Percentiles rank a stretch among this genome's conserved stretches.
Evolutionary conservation across 2,329 filamentous ascomycete species (phyloP).

Genomic region (Boeremia exigua): DNA sequence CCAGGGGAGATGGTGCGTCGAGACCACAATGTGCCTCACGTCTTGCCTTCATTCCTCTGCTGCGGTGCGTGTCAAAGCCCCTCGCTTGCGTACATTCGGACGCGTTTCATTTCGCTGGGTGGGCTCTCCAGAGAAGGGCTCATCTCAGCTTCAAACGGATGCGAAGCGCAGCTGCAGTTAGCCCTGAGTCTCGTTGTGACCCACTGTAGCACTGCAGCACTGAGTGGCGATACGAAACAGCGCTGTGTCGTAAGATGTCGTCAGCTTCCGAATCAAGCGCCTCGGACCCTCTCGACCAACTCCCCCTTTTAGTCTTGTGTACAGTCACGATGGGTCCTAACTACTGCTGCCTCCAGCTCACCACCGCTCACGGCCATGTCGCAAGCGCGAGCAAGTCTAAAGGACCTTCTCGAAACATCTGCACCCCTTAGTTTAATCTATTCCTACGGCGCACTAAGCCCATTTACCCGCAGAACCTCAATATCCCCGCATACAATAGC

Average conservation of each 20-base stretch:
- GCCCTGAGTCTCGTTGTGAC: constrained; percentile 23
- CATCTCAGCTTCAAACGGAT: constrained; percentile 20
- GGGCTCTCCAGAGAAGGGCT: background rate
- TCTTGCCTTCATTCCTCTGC: constrained; percentile 14
- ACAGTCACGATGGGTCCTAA: constrained; percentile 25
- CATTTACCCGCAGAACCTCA: constrained; percentile 25
- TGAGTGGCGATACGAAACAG: constrained; percentile 40
- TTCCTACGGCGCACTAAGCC: constrained; percentile 28
- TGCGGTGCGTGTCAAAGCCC: constrained; percentile 9
- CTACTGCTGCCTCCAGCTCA: constrained; percentile 31
- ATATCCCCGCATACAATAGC: constrained; percentile 39
- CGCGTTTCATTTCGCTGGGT: constrained; percentile 8
- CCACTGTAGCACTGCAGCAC: constrained; percentile 34
- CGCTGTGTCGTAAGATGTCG: constrained; percentile 38
- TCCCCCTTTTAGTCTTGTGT: constrained; percentile 19
- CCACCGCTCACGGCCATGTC: constrained; percentile 5
- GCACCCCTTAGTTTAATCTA: constrained; percentile 45
- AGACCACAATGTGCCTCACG: constrained; percentile 23
- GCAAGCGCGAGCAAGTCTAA: constrained; percentile 8
- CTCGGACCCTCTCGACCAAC: constrained; percentile 19
- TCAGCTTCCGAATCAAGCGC: constrained; percentile 34
- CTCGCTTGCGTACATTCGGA: constrained; percentile 8
- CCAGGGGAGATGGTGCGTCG: constrained; percentile 24
- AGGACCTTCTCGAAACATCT: constrained; percentile 39
- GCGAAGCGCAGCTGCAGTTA: constrained; percentile 12